Conservation (phyloP, 108 stramenopile genomes). For the Ochromonas danica region DNA sequence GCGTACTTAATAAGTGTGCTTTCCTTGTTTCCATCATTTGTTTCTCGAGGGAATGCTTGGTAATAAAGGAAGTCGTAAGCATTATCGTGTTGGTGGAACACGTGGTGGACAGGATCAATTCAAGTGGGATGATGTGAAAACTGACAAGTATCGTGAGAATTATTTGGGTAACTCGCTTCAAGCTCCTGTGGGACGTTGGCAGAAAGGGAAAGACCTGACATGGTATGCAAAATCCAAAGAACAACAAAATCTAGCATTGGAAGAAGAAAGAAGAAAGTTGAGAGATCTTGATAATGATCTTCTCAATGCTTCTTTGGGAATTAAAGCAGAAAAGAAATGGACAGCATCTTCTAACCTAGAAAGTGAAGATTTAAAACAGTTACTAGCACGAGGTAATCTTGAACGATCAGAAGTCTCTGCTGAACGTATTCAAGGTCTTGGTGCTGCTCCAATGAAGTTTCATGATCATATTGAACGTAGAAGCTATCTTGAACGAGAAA, state of each 20-base stretch:
- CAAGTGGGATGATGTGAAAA: constrained; percentile 42
- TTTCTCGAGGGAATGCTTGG: constrained; percentile 3
- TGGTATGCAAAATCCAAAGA: constrained; percentile 44
- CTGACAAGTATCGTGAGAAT: constrained; percentile 49
- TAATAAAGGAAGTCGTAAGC: constrained; percentile 2
- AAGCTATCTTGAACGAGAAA: constrained; percentile 23
- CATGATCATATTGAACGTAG: constrained; percentile 39
- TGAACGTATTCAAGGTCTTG: constrained; percentile 49
- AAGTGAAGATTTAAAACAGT: constrained; percentile 39
- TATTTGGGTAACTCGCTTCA: constrained; percentile 50
- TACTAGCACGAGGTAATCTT: constrained; percentile 41
- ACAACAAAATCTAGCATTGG: constrained; percentile 8
- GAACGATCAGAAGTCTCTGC: constrained; percentile 22
- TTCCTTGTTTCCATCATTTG: too few relatives aligned
- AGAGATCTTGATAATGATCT: constrained; percentile 48
- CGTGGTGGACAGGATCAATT: constrained; percentile 41
- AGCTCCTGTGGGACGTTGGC: constrained; percentile 56
- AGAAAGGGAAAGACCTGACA: constrained; percentile 53
- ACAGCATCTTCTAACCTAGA: constrained; percentile 12
- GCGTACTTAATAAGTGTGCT: too few relatives aligned
- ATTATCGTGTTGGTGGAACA: constrained; percentile 31
- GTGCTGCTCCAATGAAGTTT: constrained; percentile 33
- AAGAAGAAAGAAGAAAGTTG: constrained; percentile 36
- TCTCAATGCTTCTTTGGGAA: constrained; percentile 45
- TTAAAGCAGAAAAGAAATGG: constrained; percentile 30